Evolutionary conservation across 176 grass and related monocot genomes (phyloP), one percentile per base, ranked within the genome.

Genomic region (Miscanthus lutarioriparius): DNA sequence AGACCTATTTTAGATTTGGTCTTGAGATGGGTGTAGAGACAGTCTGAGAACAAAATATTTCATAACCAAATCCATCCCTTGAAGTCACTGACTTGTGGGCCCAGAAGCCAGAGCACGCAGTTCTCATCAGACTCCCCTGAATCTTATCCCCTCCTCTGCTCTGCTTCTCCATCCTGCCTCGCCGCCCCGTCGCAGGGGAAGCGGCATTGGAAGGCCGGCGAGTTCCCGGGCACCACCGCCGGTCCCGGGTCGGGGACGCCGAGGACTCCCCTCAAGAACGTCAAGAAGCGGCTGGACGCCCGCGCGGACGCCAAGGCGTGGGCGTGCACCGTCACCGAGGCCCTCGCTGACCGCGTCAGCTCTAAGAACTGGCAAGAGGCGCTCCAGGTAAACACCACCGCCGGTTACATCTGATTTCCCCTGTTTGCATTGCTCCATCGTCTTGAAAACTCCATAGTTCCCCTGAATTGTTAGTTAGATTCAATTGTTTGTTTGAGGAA

Each of bases 321-420:
- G 95, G 89, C 75, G n/a, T 90, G 89, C 91, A 98, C 92, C 6
- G 91, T 98, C 85, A 95, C 95, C 19, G 95, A 98, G 74, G 87
- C 89, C 10, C 89, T 98, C 12, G 53, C 90, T 0, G 95, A 95
- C 38, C 76, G 78, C 75, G 91, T 98, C 82, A 74, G 71, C 74
- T 70, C 87, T 81, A 90, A 84, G 80, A 82, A 95, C 38, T 91
- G 89, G 90, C 80, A 77, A 35, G 86, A 87, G 51, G 91, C 95
- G 15, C 92, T 98, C 30, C 75, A 93, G 89, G 94, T 96, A 66
- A 45, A 73, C n/a, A 14, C 4, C n/a, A 4, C 39, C 39, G 0
- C 11, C 22, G 22, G n/a, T n/a, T n/a, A n/a, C n/a, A n/a, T n/a
- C n/a, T n/a, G n/a, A n/a, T n/a, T n/a, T n/a, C n/a, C 40, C 40